Base-by-base conservation (phyloP, 2,329 filamentous ascomycete genomes). In the Fusarium devonianum region DNA sequence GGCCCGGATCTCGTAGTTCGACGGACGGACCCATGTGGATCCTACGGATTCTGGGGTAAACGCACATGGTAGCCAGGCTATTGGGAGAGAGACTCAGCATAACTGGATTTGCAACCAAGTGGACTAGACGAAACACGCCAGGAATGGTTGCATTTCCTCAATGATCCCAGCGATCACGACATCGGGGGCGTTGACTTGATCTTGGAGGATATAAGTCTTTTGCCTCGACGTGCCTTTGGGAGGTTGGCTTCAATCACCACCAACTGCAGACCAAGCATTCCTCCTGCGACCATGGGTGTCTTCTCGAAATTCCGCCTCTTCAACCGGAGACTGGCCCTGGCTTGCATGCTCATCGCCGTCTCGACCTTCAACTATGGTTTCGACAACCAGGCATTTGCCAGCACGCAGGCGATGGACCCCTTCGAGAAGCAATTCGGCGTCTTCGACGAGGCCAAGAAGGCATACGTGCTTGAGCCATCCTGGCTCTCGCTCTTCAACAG, bases 281-380 rank as follows among this genome's bases (percentile, higher is more conserved):
- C 17, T 17, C 4, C 2, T 22, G 18, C 7, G 32, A 42, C n/a
- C 25, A 62, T 62, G 58, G 55, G 40, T 2, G 43, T 47, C n/a
- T 60, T 62, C 25, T 37, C 53, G 4, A 62, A 62, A 21, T 59
- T 62, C 13, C 58, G 57, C 2, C 57, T 49, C 47, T 67, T 68
- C 38, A 68, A 67, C 17, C 25, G 17, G 8, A 30, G 45, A 1
- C 51, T 67, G 6, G 40, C 51, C 1, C 39, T 61, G 0, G 58
- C 63, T 3, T 53, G 55, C 13, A 30, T 52, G 1, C 43, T 74
- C 22, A 70, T 74, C 23, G 71, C 71, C 9, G 51, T 74, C 4
- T 72, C 69, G 0, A 65, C 64, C 1, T 69, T 74, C 45, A 75
- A 73, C 43, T 75, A 73, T 66, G 71, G 72, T 19, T 72, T 75